Evolutionary conservation across 1,139 yeast genomes (phyloP), one percentile per base, ranked within the genome.

Genomic region (Taiozyma onychis): DNA sequence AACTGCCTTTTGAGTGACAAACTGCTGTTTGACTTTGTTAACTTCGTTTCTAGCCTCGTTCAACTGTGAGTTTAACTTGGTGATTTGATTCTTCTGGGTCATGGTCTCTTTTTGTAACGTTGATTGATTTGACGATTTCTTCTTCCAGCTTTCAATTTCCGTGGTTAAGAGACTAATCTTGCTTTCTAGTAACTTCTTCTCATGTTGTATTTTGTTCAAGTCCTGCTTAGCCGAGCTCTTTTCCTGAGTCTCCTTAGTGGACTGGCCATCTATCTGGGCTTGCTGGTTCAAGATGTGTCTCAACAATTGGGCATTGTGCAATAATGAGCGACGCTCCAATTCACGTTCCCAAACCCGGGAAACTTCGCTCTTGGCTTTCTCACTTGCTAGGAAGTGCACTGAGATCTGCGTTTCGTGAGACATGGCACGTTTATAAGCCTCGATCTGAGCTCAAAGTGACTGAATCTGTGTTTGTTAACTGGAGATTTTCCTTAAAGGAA

Each of bases 1-100:
- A 9, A 66, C 61, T 0, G 71, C 68, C 47, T 59, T 66, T 35
- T 64, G 67, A 0, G 67, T 57, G 37, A 62, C 64, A 22, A 65
- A 66, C 18, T 61, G 55, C 43, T 66, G 59, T 28, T 58, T 57
- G 11, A 51, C 46, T 39, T 46, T 57, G 6, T 51, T 52, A 1
- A 51, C 44, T 16, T 57, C 58, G 21, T 46, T 57, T 39, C 53
- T 58, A 0, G 59, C 45, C 14, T 58, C 56, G 7, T 48, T 48
- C 3, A 61, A 14, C 35, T 58, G 62, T 2, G 53, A 43, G 34
- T 50, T 59, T 14, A 61, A 32, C 44, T 56, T 62, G 14, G 51
- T 46, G 21, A 60, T 44, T 48, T 60, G 63, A 9, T 45, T 55
- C 47, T 59, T 61, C 22, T 60, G 48, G 2, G 50, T 10, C 13